These are phyloP conservation scores for Raffaelea deltoideospora DNA, from an alignment of 2,329 filamentous ascomycete genomes.

Conservation along the genomic window DNA sequence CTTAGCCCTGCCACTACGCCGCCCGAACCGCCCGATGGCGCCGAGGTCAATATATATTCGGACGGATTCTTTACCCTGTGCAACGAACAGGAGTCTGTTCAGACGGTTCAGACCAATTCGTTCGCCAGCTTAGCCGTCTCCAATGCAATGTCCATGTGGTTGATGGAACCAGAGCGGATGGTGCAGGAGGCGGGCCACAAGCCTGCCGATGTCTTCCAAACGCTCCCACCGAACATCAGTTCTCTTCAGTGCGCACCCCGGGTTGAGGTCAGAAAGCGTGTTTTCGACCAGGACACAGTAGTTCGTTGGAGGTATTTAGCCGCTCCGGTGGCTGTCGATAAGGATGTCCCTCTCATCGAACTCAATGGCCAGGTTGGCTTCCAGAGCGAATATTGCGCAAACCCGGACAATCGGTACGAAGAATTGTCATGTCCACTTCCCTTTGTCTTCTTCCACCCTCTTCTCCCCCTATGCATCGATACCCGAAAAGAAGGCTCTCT, in stretches of 20 bases:
- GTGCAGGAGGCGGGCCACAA: conserved; percentile 51
- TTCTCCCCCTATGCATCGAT: conserved; percentile 84
- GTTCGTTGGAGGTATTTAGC: conserved; percentile 57
- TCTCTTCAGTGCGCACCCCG: conserved; percentile 26
- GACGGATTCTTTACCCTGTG: conserved; percentile 62
- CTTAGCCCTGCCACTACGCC: conserved; percentile 67
- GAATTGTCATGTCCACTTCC: conserved; percentile 51
- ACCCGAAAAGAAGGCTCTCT: conserved; percentile 74
- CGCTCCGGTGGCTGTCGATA: conserved; percentile 34
- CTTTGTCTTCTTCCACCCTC: conserved; percentile 77
- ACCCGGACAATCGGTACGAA: conserved; percentile 51
- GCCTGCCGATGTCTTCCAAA: conserved; percentile 53
- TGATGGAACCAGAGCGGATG: conserved; percentile 57
- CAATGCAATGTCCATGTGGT: conserved; percentile 62
- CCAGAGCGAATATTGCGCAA: conserved; percentile 55
- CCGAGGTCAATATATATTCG: conserved; percentile 54
- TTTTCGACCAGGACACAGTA: conserved; percentile 30
- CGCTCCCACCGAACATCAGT: conserved; percentile 27
- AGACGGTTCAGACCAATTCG: conserved; percentile 55
- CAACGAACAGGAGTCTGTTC: conserved; percentile 39
- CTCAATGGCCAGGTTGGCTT: conserved; percentile 66
- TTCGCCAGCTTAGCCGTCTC: conserved; percentile 64
- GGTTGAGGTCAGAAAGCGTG: conserved; percentile 36
- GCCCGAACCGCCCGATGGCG: conserved; percentile 46
- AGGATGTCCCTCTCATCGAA: conserved; percentile 47